These are phyloP conservation scores for Suillus alpinus DNA, from an alignment of 768 basidiomycete genomes.

Conservation along the genomic window DNA sequence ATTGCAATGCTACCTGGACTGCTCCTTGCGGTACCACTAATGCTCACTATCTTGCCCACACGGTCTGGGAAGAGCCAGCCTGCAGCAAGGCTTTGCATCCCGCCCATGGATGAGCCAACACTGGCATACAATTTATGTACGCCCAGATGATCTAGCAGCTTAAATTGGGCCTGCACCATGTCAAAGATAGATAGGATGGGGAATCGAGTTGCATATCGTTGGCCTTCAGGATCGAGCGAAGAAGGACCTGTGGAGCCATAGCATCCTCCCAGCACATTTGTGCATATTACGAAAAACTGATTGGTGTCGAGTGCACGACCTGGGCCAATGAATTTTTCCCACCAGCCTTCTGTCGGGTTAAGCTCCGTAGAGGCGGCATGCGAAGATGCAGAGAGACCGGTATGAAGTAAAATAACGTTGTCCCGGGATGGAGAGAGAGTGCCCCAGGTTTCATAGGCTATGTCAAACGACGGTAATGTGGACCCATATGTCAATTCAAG, in stretches of 20 bases:
- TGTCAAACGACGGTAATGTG: conserved; percentile 65
- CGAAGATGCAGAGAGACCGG: conserved; percentile 92
- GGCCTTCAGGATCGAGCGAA: conserved; percentile 64
- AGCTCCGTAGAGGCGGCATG: conserved; percentile 81
- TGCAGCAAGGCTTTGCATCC: conserved; percentile 96
- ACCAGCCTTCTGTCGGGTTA: conserved; percentile 91
- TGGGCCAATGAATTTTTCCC: conserved; percentile 98
- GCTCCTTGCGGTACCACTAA: conserved; percentile 92
- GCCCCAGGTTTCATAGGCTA: conserved; percentile 99
- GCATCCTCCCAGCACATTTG: conserved; percentile 96
- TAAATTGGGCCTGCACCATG: conserved; percentile 94
- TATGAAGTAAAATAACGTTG: conserved; percentile 94
- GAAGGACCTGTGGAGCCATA: conserved; percentile 97
- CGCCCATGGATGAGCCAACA: conserved; percentile 96
- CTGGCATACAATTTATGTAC: conserved; percentile 87
- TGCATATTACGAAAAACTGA: conserved; percentile 90
- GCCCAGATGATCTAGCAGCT: conserved; percentile 78
- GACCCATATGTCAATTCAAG: conserved; percentile 66
- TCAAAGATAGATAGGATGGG: conserved; percentile 93
- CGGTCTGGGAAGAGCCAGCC: conserved; percentile 89
- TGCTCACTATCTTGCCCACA: conserved; percentile 87
- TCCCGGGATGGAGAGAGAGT: conserved; percentile 70
- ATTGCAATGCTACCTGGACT: conserved; percentile 92
- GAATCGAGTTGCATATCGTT: conserved; percentile 86
- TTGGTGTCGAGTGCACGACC: conserved; percentile 92